Evolutionary conservation across 768 basidiomycete genomes (phyloP).

Genomic region (Macrolepiota fuliginosa): DNA sequence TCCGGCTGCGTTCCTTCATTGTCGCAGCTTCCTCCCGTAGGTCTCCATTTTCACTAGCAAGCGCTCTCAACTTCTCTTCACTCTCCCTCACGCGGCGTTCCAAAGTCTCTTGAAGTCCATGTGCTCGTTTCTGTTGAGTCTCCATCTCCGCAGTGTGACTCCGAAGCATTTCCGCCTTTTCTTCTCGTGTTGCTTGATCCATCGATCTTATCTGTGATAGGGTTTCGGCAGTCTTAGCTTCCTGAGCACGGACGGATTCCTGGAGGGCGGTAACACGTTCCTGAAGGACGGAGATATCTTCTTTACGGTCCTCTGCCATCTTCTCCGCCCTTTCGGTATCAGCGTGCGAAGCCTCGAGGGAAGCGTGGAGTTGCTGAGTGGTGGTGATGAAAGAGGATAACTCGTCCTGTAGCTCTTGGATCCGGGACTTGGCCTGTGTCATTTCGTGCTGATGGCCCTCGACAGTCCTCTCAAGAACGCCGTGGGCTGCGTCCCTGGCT

Average conservation of each 20-base stretch:
- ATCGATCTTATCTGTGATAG: neutral
- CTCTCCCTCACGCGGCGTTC: constrained; percentile 3
- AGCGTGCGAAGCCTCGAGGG: neutral
- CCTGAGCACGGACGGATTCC: neutral
- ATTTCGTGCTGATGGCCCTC: constrained; percentile 1
- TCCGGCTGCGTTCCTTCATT: neutral
- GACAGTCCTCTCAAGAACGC: neutral
- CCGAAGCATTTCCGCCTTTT: neutral
- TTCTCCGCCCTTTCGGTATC: neutral
- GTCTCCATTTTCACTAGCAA: neutral
- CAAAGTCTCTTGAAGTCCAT: neutral
- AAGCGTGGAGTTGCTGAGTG: constrained; percentile 3
- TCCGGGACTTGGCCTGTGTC: neutral
- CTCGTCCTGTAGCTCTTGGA: constrained; percentile 1
- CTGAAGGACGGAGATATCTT: neutral
- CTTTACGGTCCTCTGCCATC: neutral
- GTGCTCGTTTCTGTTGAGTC: neutral
- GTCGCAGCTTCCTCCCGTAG: neutral
- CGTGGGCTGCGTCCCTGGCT: neutral
- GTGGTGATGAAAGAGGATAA: constrained; percentile 2
- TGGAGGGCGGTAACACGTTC: neutral
- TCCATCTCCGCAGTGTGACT: constrained; percentile 7
- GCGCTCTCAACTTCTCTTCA: neutral
- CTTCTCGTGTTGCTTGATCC: neutral
- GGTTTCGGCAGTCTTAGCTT: neutral